Evolutionary conservation across 1,284 basidiomycete genomes (phyloP), one percentile per base, ranked within the genome.

Genomic region (Cryptococcus sp.): DNA sequence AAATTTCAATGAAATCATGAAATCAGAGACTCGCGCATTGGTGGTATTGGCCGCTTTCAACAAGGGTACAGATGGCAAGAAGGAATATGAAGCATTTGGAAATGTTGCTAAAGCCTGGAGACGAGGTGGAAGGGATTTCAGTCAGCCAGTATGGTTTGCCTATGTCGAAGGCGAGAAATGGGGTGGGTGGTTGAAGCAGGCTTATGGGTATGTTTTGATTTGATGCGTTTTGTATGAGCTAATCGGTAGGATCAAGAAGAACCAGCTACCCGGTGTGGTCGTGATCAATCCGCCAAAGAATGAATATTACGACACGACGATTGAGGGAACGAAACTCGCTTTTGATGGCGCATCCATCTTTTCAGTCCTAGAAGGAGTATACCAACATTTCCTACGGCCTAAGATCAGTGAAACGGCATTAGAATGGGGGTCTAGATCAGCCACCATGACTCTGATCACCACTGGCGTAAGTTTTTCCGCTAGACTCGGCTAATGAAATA

Each of bases 121-220:
- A 40, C 64, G 64, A 45, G 71, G 73, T 13, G 70, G 72, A 16
- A 61, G 67, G 47, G 52, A 50, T 25, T 69, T 69, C 41, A 76
- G 71, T 9, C 77, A 82, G 45, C 82, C 85, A 14, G 85, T 93
- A 0, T 81, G 91, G 48, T 94, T 92, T 73, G 81, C 85, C 7
- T 88, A 85, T 83, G 91, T 93, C 81, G 87, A 94, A 64, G 81
- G 78, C 0, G 83, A 83, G 22, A 81, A 79, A 67, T 93, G 91
- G 90, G 78, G 74, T 18, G 84, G 81, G 49, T 94, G 90, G 90
- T 76, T 93, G 73, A 89, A 87, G 78, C 84, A 83, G 59, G 90
- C 89, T 82, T 94, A 93, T 71, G 84, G 85, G 70, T 70, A 49
- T 46, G 69, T 60, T n/a, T 5, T 14, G 11, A 31, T 4, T 24